Base-by-base conservation (phyloP, 2,329 filamentous ascomycete species). In the Diaporthe citrichinensis region DNA sequence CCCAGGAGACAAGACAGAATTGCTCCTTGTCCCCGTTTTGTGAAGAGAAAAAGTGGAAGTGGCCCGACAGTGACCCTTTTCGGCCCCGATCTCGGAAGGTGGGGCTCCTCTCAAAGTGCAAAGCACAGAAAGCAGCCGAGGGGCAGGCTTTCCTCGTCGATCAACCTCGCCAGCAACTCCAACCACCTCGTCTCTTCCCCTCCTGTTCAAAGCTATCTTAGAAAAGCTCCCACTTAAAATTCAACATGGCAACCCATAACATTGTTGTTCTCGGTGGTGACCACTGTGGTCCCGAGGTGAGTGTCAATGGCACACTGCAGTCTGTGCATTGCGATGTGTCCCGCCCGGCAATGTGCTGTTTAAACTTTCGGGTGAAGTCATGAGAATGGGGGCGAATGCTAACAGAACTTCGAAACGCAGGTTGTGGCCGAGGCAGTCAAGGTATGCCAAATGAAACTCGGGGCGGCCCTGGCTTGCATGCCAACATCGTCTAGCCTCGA, bases 371-470 rank as follows among this genome's bases (percentile, higher is more conserved):
- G 41, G n/a, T 46, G 41, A 65, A n/a, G 15, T 49, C 41, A 34
- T 46, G 17, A 49, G 5, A 23, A 46, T 46, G n/a, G 8, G 8
- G 28, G 12, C 34, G 17, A 49, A 25, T 39, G 41, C 61, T 67
- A 5, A 67, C 61, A n/a, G 20, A 8, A 28, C 10, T n/a, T 36
- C 17, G 69, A 34, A 69, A 51, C 39, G 74, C 78, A 94, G 94
- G 94, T 98, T 78, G 92, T 95, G 75, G 91, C 92, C 78, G 95
- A 98, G 87, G 95, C 92, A 77, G 86, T 98, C 82, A 98, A 98
- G 91, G 94, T 96, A 87, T 79, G 82, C 78, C 67, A 62, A 17
- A 51, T 51, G 59, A 28, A 51, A 36, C n/a, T 23, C 31, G 25
- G 69, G 28, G 36, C 36, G 49, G 15, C 28, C 39, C 55, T 61